Conservation (phyloP, 331 rosid species). For the Quercus tomentella region DNA sequence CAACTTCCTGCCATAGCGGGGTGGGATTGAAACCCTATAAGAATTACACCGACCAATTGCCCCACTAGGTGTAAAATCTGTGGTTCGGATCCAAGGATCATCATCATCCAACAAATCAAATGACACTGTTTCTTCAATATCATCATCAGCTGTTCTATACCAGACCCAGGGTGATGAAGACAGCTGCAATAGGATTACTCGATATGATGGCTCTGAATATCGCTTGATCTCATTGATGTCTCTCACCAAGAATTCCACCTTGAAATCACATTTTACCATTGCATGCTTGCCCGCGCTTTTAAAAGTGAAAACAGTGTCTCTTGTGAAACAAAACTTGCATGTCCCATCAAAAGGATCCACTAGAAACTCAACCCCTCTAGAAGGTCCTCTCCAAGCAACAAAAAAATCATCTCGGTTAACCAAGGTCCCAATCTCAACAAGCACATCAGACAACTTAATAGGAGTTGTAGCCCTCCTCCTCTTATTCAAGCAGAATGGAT, state of each 20-base stretch:
- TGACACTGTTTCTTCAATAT: conserved; percentile 56
- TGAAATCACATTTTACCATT: conserved; percentile 72
- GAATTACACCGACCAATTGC: conserved; percentile 81
- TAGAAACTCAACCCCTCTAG: conserved; percentile 62
- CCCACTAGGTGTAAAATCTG: conserved; percentile 77
- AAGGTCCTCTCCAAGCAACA: conserved; percentile 76
- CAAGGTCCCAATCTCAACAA: conserved; percentile 70
- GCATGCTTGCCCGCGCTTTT: conserved; percentile 32
- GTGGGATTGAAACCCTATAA: conserved; percentile 70
- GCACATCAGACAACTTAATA: conserved; percentile 59
- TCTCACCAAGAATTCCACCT: conserved; percentile 72
- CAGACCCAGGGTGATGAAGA: conserved; percentile 73
- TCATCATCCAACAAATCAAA: conserved; percentile 81
- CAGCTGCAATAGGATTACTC: conserved; percentile 54
- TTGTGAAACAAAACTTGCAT: conserved; percentile 73
- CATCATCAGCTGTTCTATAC: conserved; percentile 94
- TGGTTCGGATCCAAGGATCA: conserved; percentile 95
- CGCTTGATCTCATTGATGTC: conserved; percentile 55
- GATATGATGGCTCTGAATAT: conserved; percentile 43
- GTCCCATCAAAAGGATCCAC: conserved; percentile 80
- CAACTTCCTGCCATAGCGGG: conserved; percentile 65
- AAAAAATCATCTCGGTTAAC: conserved; percentile 42
- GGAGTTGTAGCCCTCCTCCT: conserved; percentile 75
- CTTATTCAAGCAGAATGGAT: conserved; percentile 48
- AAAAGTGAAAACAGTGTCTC: conserved; percentile 59